These are phyloP conservation scores for Blastobotrys aristatus DNA, from an alignment of 1,139 yeast genomes.

Conservation along the genomic window DNA sequence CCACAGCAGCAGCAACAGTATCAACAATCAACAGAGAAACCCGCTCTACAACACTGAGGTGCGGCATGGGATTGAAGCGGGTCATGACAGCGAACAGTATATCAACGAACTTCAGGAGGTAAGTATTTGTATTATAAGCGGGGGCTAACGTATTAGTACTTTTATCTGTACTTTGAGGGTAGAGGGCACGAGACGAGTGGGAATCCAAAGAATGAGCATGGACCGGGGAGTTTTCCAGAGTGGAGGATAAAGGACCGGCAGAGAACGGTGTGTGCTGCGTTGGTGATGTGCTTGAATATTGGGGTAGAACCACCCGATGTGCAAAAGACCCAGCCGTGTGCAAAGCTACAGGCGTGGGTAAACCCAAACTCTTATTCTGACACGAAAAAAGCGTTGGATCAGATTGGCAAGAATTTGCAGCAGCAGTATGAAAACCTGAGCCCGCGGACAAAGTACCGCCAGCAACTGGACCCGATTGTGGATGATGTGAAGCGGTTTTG, in stretches of 20 bases:
- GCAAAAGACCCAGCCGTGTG: slow-evolving; percentile 89
- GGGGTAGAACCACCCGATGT: slow-evolving; percentile 99
- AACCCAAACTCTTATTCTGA: slow-evolving; percentile 84
- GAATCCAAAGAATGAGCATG: slow-evolving; percentile 57
- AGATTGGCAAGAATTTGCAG: slow-evolving; percentile 83
- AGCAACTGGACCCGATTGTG: slow-evolving; percentile 87
- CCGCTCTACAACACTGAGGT: slow-evolving; percentile 25
- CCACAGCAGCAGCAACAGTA: neutral
- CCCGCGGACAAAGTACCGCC: slow-evolving; percentile 83
- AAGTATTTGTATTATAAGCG: too few relatives aligned
- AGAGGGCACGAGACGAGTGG: slow-evolving; percentile 91
- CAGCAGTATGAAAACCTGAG: slow-evolving; percentile 86
- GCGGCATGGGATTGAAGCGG: slow-evolving; percentile 79
- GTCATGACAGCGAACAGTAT: slow-evolving; percentile 56
- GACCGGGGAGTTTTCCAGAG: slow-evolving; percentile 53
- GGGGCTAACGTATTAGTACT: slow-evolving; percentile 38
- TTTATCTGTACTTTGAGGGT: slow-evolving; percentile 77
- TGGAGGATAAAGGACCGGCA: slow-evolving; percentile 95
- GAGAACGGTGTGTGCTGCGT: slow-evolving; percentile 91
- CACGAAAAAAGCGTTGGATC: slow-evolving; percentile 86
- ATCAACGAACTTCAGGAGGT: slow-evolving; percentile 35
- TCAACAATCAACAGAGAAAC: neutral
- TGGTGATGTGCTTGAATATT: slow-evolving; percentile 80
- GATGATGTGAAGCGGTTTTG: slow-evolving; percentile 94
- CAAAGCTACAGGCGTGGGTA: slow-evolving; percentile 88